Base-by-base conservation (phyloP, 768 basidiomycete genomes). In the Tricholoma terreum region DNA sequence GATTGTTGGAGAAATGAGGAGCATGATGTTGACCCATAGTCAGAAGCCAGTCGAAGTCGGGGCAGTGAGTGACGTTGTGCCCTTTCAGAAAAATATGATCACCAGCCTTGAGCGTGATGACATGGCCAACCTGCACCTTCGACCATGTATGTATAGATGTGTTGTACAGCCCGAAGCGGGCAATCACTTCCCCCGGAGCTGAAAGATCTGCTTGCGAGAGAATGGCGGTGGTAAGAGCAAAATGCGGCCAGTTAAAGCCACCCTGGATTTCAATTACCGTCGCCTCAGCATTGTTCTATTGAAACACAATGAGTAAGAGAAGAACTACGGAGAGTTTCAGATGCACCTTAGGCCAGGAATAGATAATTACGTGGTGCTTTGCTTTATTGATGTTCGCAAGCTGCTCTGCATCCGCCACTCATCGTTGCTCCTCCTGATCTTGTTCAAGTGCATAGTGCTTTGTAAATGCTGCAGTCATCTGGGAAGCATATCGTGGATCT, bases 381-480 rank as follows among this genome's bases (percentile, higher is more conserved):
- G 46, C 48, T n/a, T 40, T 40, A 40, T 40, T 40, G n/a, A 54
- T 54, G 17, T 54, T 54, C 11, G 36, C 54, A 14, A 54, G 36
- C 21, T 15, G 36, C 54, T 54, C 54, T 14, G 42, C 21, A 43
- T 54, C 42, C 3, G 17, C 31, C 33, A 24, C 40, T 42, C 54
- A 5, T 27, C 24, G 22, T 24, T 5, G 40, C 27, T 42, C 54
- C 24, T 54, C 54, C 10, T 17, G 22, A 10, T 27, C 54, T n/a
- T 54, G 54, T 31, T 54, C 54, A 38, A 22, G 38, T 3, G 54
- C 54, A 33, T 48, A 33, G 5, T 56, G 55, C 30, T 56, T 30
- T 17, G 55, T 56, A 33, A 49, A 56, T 19, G 48, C 43, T 14
- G 55, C 17, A 19, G 48, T 45, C 55, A 56, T 56, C 45, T 56